Evolutionary conservation across 2,329 filamentous ascomycete species (phyloP), one percentile per base, ranked within the genome.

Genomic region (Paracamarosporium sp.): DNA sequence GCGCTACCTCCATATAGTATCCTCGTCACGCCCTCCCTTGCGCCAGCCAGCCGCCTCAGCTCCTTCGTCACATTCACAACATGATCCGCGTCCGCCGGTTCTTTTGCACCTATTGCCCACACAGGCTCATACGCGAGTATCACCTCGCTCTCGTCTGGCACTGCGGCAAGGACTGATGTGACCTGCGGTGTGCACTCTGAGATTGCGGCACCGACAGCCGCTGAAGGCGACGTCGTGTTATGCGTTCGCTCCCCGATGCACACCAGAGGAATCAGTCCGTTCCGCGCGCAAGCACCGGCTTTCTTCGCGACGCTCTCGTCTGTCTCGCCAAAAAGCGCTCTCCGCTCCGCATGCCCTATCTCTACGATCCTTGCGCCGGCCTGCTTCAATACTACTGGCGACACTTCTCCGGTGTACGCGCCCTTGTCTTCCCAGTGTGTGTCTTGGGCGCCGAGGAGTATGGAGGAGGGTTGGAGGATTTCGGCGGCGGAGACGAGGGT

Each of bases 81-180:
- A 71, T 96, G 89, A 60, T 88, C 87, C 17, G 88, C 85, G 7
- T 83, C 83, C 0, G 92, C 92, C 2, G 92, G 91, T 68, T 88
- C 81, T 1, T 84, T 80, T 9, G 91, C 88, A 0, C 92, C 92
- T 75, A 95, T 96, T 0, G 92, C 92, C 92, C 92, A 96, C 1
- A 95, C 91, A 7, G 92, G 92, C 79, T 96, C 92, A 71, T 96
- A 96, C 0, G 92, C 92, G 56, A 96, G 83, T 6, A 94, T 85
- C 5, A 95, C 83, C 46, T 92, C 88, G 0, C 87, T 85, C 15
- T 86, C 81, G 11, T 80, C 80, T 0, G 87, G 83, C 7, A 94
- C 79, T 0, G 81, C 84, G 1, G 79, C 78, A 50, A 95, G 72
- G 2, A 91, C 86, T 1, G 86, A 80, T 36, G 82, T 81, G 55